Evolutionary conservation across 495 filamentous ascomycete species (phyloP), one percentile per base, ranked within the genome.

Genomic region (Penicillium longicatenatum): DNA sequence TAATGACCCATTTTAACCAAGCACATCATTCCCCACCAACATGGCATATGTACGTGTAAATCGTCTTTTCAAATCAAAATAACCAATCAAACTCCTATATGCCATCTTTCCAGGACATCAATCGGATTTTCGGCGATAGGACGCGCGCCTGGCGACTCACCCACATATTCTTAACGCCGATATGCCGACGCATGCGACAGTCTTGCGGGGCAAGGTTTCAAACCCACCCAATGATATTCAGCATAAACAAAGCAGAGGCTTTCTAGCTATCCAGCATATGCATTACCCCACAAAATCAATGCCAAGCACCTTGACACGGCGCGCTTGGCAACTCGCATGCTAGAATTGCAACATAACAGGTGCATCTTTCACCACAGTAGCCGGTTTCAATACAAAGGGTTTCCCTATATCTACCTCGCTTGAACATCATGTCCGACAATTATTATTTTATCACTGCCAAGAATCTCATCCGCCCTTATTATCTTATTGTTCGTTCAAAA

Each of bases 281-380:
- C 14, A 48, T 48, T 48, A 48, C 45, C 45, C 45, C 45, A 48
- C 24, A 48, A 16, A 29, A 30, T 48, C 24, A n/a, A 26, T 8
- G 16, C 7, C 45, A 7, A 48, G 9, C 19, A 3, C 22, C 42
- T 9, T 4, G 6, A 45, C n/a, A 3, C 2, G 19, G n/a, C 21
- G 12, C 7, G 16, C 44, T 46, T 22, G 20, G 20, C n/a, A 10
- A 35, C 31, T 39, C 1, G 43, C 3, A 46, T 12, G 2, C 4
- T 16, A 17, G 26, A n/a, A 58, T 58, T 39, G 50, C 55, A 52
- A 58, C 55, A 58, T 58, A 52, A 6, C n/a, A 9, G 41, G 19
- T 6, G 42, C 49, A 29, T 52, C 29, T 52, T 58, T 58, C 55
- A 52, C 30, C 55, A 58, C 26, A 26, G 1, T 17, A 5, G 21